A percentile compares a stretch with the other conserved stretches of the same genome.
phyloP scores from a whole-genome alignment of 345 rosid genomes.

The Passiflora organensis region DNA sequence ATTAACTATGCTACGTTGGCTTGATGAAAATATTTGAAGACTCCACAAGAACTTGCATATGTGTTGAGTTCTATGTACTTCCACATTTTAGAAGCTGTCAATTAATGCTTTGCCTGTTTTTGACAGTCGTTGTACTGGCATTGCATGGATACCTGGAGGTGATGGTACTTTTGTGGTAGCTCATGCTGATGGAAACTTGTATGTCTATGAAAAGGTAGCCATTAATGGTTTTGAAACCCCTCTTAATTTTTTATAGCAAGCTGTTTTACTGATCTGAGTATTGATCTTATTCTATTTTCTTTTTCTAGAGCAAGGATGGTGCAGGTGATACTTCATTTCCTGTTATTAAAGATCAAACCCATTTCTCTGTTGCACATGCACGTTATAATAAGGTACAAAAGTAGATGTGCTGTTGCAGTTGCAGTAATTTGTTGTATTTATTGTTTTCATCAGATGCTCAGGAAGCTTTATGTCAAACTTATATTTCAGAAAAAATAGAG shows the following conservation, averaged over 20 bases:
- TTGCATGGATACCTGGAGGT: slow-evolving; percentile 94
- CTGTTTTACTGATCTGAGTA: slow-evolving; percentile 12
- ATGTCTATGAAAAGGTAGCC: slow-evolving; percentile 94
- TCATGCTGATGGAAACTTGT: slow-evolving; percentile 95
- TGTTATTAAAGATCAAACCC: slow-evolving; percentile 76
- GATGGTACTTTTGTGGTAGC: slow-evolving; percentile 95
- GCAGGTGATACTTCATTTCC: slow-evolving; percentile 96
- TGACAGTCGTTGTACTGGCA: slow-evolving; percentile 84
- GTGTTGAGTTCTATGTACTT: no score
- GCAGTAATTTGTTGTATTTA: neutral
- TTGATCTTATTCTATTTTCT: slow-evolving; percentile 10
- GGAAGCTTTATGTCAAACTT: slow-evolving; percentile 1
- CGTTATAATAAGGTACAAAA: slow-evolving; percentile 85
- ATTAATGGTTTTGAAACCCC: no score
- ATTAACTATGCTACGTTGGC: no score
- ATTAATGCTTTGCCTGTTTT: slow-evolving; percentile 19
- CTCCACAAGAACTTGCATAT: no score
- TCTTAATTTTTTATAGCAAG: slow-evolving; percentile 3
- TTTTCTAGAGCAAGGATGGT: slow-evolving; percentile 74
- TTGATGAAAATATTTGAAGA: no score
- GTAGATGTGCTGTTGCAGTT: neutral
- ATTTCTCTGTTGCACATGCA: slow-evolving; percentile 84
- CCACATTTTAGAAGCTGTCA: neutral
- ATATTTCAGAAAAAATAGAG: neutral
- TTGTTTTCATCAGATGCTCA: neutral